A percentile compares a stretch with the other conserved stretches of the same genome.
These are phyloP conservation scores for Calamus simplicifolius DNA, from an alignment of 176 grass and related monocot genomes.

Conservation along the genomic window DNA sequence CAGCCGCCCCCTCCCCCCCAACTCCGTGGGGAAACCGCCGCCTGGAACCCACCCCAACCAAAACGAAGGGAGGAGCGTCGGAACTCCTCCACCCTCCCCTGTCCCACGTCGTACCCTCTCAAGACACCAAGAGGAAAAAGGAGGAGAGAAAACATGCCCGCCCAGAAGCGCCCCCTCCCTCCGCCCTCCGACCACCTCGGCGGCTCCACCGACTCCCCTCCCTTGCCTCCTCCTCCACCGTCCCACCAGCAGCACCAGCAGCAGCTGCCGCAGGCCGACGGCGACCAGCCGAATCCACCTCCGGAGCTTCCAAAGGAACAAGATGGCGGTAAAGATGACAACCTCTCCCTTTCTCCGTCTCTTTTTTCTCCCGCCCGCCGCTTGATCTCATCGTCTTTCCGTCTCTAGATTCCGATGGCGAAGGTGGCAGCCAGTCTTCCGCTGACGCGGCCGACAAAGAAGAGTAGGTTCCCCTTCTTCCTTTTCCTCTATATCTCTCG, in stretches of 20 bases:
- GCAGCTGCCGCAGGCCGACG: not conserved
- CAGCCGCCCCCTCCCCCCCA: no score
- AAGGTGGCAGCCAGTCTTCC: not conserved
- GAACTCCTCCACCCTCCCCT: no score
- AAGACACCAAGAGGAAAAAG: not conserved
- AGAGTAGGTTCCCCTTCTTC: not conserved
- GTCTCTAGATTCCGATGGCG: constrained; percentile 1
- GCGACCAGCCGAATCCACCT: not conserved
- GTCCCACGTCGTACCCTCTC: no score
- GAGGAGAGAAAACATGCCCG: not conserved
- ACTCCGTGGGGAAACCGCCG: no score
- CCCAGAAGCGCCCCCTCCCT: constrained; percentile 2
- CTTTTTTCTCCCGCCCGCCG: not conserved
- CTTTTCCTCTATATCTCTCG: not conserved
- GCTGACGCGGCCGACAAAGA: not conserved
- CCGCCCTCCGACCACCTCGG: not conserved
- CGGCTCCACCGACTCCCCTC: not conserved
- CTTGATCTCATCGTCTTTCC: not conserved
- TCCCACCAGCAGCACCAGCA: not conserved
- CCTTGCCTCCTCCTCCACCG: not conserved
- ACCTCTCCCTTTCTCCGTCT: not conserved
- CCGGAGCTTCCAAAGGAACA: not conserved
- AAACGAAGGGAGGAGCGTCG: no score
- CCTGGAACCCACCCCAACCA: no score
- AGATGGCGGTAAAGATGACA: not conserved